Evolutionary conservation across 352 stramenopile genomes (phyloP), one percentile per base, ranked within the genome.

Genomic region (Pythium grandisporangium): DNA sequence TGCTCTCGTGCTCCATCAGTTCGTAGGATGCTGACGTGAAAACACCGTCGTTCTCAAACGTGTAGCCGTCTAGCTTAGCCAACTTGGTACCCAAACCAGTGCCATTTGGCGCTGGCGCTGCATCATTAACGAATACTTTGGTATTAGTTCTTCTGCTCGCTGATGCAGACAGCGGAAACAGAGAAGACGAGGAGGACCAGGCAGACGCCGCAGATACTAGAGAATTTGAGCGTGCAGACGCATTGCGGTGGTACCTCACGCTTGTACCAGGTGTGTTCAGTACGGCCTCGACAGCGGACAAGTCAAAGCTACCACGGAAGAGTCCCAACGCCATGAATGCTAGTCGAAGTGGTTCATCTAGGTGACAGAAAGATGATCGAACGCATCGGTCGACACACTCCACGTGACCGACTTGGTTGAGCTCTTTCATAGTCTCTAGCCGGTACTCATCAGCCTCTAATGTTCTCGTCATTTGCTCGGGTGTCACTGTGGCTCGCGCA

Each of bases 251-350:
- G n/a, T n/a, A n/a, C n/a, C n/a, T n/a, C n/a, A n/a, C n/a, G n/a
- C n/a, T n/a, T n/a, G n/a, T n/a, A n/a, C 56, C 65, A 36, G 68
- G 49, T 35, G 69, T 67, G 14, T 62, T 83, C 4, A 91, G 46
- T 26, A 91, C 69, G 19, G 78, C 72, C 32, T 78, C 59, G 14
- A 73, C 78, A 6, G 78, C 78, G 37, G 76, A 58, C 16, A 80
- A 56, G 33, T 88, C 74, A 25, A 91, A 91, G 16, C 58, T 82
- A 38, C 78, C 74, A 19, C 78, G 72, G 44, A 91, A 91, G 36
- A 91, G 83, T 11, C 78, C 78, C 22, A 91, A 66, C 14, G 70
- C 74, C 74, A 91, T 88, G 37, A 91, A 91, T 2, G 74, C 77
- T 17, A 87, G 57, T 16, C 65, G 70, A 17, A 88, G 55, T 7